Evolutionary conservation across 2,329 filamentous ascomycete genomes (phyloP).

Genomic region (Ceratocystis lukuohia): DNA sequence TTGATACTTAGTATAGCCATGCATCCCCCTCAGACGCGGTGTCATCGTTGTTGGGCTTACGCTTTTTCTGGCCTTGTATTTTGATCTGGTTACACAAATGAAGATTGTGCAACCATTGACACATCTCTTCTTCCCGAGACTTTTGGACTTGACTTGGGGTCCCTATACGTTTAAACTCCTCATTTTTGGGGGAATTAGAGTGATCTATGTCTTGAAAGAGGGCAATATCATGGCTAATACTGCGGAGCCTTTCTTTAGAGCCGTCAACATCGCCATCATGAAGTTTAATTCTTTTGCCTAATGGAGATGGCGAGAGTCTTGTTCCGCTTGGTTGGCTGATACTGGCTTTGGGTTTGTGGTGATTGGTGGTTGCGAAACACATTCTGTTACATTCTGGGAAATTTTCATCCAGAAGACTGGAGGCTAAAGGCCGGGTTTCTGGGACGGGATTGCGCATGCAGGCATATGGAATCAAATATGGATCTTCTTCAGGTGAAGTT

Average conservation of each 20-base stretch:
- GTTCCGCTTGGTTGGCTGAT: no score
- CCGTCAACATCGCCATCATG: no score
- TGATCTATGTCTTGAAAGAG: no score
- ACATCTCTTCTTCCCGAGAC: neutral
- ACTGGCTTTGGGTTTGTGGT: neutral
- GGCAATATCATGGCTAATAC: no score
- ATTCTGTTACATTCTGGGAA: neutral
- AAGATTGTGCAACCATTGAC: neutral
- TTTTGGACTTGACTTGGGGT: neutral
- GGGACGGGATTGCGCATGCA: neutral
- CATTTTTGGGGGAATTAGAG: neutral
- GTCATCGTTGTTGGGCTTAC: neutral
- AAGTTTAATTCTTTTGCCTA: no score
- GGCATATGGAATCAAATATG: neutral
- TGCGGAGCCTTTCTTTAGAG: no score
- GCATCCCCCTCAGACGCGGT: neutral
- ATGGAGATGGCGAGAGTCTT: no score
- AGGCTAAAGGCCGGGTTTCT: neutral
- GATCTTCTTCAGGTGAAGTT: neutral
- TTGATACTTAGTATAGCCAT: neutral
- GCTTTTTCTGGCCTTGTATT: neutral
- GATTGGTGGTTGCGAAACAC: neutral
- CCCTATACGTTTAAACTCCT: neutral
- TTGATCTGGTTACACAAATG: neutral
- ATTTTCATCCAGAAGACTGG: neutral